phyloP scores from a whole-genome alignment of 2,329 filamentous ascomycete species.

The Blumeriella jaapii region DNA sequence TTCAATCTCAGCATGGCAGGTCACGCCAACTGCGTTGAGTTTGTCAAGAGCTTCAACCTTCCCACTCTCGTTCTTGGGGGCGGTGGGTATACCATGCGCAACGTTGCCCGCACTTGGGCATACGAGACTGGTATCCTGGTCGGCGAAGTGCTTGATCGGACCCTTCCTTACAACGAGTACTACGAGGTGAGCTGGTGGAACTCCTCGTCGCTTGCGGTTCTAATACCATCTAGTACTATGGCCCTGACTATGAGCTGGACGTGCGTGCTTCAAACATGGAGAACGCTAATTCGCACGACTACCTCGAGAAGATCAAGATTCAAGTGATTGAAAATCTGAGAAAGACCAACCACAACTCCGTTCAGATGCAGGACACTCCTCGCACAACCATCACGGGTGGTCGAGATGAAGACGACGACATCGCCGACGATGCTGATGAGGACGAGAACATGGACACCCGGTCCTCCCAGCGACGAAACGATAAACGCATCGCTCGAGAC shows the following conservation, averaged over 20 bases:
- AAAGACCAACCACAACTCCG: slow-evolving; percentile 82
- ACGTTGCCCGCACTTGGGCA: slow-evolving; percentile 93
- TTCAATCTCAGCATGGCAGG: slow-evolving; percentile 97
- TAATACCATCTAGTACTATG: slow-evolving; percentile 60
- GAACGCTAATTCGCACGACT: slow-evolving; percentile 76
- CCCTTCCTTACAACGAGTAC: slow-evolving; percentile 94
- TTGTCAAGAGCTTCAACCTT: slow-evolving; percentile 73
- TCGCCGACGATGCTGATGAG: slow-evolving; percentile 61
- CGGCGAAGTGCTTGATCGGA: slow-evolving; percentile 65
- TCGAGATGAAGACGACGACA: slow-evolving; percentile 55
- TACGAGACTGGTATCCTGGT: slow-evolving; percentile 90
- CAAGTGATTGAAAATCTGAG: slow-evolving; percentile 77
- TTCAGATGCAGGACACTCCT: slow-evolving; percentile 75
- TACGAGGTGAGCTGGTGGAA: slow-evolving; percentile 53
- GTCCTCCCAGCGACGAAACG: slow-evolving; percentile 70
- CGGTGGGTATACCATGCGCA: slow-evolving; percentile 93
- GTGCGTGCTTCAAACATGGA: slow-evolving; percentile 82
- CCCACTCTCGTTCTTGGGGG: slow-evolving; percentile 90
- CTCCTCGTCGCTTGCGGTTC: slow-evolving; percentile 29
- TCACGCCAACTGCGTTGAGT: slow-evolving; percentile 88
- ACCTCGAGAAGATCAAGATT: slow-evolving; percentile 71
- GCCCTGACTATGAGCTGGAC: slow-evolving; percentile 80
- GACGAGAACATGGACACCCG: slow-evolving; percentile 79
- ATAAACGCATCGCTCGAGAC: slow-evolving; percentile 63
- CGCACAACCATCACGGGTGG: slow-evolving; percentile 49